Percentiles rank a stretch among this genome's conserved stretches.
Evolutionary conservation across 2,329 filamentous ascomycete species (phyloP).

Genomic region (Ceratocystis cacaofunesta): DNA sequence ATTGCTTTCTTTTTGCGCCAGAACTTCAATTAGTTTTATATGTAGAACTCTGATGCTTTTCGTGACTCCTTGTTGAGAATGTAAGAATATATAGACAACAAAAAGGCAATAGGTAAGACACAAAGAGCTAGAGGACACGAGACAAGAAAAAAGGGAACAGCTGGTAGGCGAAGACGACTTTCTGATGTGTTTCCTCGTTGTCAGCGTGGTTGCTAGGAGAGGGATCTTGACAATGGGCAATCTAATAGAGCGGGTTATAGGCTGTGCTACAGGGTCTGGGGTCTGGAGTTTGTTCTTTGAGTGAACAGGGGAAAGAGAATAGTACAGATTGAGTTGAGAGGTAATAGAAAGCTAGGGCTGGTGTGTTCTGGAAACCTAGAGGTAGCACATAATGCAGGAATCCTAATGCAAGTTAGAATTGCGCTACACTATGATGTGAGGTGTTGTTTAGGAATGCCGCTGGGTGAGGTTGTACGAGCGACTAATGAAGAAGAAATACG

Average conservation of each 20-base stretch:
- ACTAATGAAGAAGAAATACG: neutral
- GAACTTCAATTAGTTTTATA: neutral
- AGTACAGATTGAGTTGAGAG: neutral
- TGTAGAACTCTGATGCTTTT: too few species aligned
- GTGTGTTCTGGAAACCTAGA: neutral
- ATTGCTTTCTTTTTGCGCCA: neutral
- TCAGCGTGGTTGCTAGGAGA: neutral
- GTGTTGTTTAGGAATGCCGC: neutral
- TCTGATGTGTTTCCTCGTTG: neutral
- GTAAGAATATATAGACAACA: too few species aligned
- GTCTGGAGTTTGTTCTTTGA: neutral
- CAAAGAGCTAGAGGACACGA: too few species aligned
- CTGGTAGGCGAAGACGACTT: too few species aligned
- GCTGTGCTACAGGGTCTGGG: neutral
- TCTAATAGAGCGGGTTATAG: neutral
- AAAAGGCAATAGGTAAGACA: too few species aligned
- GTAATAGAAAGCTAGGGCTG: neutral
- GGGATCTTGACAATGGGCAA: neutral
- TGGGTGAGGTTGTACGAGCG: neutral
- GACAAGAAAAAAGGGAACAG: too few species aligned
- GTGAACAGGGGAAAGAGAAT: neutral
- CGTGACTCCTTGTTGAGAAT: too few species aligned
- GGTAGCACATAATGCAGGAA: neutral
- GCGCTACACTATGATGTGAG: neutral
- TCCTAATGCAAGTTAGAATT: neutral